These are phyloP conservation scores for Stemphylium lycopersici DNA, from an alignment of 2,329 filamentous ascomycete species.

Conservation along the genomic window DNA sequence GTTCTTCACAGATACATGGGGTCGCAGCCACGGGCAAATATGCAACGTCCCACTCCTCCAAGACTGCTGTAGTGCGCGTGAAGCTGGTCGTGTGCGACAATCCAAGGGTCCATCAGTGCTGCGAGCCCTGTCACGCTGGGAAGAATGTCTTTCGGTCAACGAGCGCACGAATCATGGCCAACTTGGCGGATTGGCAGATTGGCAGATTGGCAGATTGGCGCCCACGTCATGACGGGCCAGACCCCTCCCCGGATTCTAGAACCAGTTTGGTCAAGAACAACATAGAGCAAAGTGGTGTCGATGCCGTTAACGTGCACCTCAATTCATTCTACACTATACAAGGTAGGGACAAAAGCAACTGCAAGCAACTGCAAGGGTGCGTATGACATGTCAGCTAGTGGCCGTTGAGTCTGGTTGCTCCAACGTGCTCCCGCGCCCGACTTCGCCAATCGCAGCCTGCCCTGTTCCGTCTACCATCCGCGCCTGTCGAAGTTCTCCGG, in stretches of 20 bases:
- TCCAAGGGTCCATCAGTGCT: background rate
- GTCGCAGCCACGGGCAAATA: background rate
- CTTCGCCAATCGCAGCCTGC: conserved; percentile 4
- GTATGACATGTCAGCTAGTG: background rate
- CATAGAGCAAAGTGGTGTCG: no score
- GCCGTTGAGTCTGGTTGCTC: background rate
- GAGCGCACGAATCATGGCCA: conserved; percentile 16
- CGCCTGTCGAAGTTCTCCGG: conserved; percentile 40
- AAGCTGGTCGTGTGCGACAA: background rate
- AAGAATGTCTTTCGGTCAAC: background rate
- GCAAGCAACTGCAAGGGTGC: background rate
- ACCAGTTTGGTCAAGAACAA: background rate
- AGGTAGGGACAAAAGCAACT: background rate
- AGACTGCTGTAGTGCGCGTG: background rate
- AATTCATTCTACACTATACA: no score
- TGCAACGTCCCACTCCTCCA: background rate
- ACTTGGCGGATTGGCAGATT: conserved; percentile 14
- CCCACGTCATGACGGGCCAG: conserved; percentile 10
- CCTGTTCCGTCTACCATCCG: conserved; percentile 30
- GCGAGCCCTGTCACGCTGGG: conserved; percentile 4
- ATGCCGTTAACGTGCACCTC: no score
- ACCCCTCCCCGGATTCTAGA: background rate
- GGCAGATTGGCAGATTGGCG: conserved; percentile 7
- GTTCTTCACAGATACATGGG: conserved; percentile 1
- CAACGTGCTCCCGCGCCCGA: background rate